These are phyloP conservation scores for Kodamaea laetipori DNA, from an alignment of 805 yeast species.

Conservation along the genomic window DNA sequence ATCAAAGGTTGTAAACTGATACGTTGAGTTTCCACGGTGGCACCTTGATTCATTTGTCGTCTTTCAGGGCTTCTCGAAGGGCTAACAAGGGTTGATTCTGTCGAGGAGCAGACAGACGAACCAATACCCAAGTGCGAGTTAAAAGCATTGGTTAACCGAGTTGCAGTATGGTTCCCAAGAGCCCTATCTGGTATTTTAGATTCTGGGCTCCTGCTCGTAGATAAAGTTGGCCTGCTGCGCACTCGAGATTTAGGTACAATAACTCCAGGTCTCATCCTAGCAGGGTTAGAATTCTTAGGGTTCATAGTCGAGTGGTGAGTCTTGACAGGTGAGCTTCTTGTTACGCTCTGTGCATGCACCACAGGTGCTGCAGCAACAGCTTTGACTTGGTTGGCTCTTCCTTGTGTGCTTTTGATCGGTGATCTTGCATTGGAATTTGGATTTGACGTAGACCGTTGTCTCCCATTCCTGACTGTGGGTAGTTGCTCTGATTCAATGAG, in stretches of 20 bases:
- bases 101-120: background rate
- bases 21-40: conserved; percentile 5
- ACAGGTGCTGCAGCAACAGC: background rate
- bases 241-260: background rate
- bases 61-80: conserved; percentile 4
- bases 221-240: background rate
- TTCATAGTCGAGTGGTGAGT: background rate
- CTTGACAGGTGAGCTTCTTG: conserved; percentile 3
- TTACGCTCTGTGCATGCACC: background rate
- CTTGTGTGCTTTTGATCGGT: background rate
- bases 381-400: background rate
- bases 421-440: background rate
- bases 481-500: conserved; percentile 30
- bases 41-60: background rate
- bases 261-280: background rate
- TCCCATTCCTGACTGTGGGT: background rate
- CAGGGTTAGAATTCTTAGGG: background rate
- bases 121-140: conserved; percentile 3
- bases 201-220: background rate
- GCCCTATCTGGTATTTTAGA: conserved; percentile 2
- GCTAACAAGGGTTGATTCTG: conserved; percentile 1
- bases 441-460: background rate
- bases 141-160: background rate
- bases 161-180: background rate
- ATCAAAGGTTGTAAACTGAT: conserved; percentile 5